These are phyloP conservation scores for Jacaranda copaia DNA, from an alignment of 257 asterid genomes.

Conservation along the genomic window DNA sequence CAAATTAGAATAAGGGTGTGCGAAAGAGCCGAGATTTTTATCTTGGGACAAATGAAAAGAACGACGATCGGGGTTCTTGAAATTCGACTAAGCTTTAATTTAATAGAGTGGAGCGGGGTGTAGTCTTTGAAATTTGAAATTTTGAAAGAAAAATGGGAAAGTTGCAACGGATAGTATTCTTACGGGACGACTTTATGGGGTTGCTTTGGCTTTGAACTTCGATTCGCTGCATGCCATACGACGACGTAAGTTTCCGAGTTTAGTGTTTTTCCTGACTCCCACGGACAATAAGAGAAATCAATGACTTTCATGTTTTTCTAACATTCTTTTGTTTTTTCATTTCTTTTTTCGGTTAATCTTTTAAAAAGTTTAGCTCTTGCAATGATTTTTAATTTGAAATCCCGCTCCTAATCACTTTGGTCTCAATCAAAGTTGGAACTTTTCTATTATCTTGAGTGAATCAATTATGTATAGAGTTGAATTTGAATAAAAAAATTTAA, in stretches of 20 bases:
- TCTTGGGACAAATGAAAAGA: conserved; percentile 15
- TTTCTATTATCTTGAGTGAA: neutral
- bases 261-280: too few relatives aligned
- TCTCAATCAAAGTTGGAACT: neutral
- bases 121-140: conserved; percentile 60
- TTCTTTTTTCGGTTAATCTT: neutral
- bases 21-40: conserved; percentile 1
- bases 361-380: neutral
- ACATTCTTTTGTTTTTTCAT: neutral
- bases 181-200: conserved; percentile 20
- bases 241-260: conserved; percentile 28
- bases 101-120: conserved; percentile 46
- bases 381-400: neutral
- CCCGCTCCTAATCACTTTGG: neutral
- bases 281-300: neutral
- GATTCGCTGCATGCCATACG: conserved; percentile 23
- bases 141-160: conserved; percentile 47
- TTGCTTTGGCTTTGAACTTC: conserved; percentile 19
- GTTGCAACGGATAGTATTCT: conserved; percentile 67
- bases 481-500: too few relatives aligned
- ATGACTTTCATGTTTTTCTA: neutral
- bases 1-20: conserved; percentile 36
- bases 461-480: too few relatives aligned
- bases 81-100: conserved; percentile 32
- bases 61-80: conserved; percentile 35